Base-by-base conservation (phyloP, 352 stramenopile species). In the Lagenidium sp. region DNA sequence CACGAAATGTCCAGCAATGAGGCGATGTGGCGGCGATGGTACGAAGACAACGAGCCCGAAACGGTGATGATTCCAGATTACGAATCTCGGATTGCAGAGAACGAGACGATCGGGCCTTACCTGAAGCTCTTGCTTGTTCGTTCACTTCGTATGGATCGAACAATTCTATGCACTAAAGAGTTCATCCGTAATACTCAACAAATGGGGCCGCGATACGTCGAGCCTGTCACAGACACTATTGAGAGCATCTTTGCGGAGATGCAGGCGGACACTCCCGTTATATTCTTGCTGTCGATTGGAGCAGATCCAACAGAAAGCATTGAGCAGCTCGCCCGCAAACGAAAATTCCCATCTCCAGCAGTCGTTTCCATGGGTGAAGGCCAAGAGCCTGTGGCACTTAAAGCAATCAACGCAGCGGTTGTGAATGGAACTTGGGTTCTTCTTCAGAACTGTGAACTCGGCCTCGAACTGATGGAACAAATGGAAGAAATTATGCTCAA, bases 191-290 rank as follows among this genome's bases (percentile, higher is more conserved):
- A 96, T 57, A 98, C 87, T 6, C 85, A 94, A 47, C 83, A 98
- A 47, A 98, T 99, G 94, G 96, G 96, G 1, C 71, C 90, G 10
- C 68, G 82, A 5, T 99, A 98, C 54, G 95, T 99, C 4, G 95
- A 99, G 51, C 95, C 96, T 10, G 94, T 99, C n/a, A 99, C 95
- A 0, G 96, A 99, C 58, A 99, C 94, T 39, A 98, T 99, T 44
- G 95, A 99, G 60, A 97, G 82, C 53, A 98, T 98, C 52, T 99
- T 97, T 47, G 83, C 84, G 47, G 93, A 97, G 47, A 99, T 98
- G 94, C 76, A 85, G 21, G 82, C 88, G 1, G 76, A 96, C 45
- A 97, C 97, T 23, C 96, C 95, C 12, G 95, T 98, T 22, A 98
- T 99, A 41, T 99, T 99, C 65, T 69, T 99, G 21, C 67, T 99